A percentile compares a stretch with the other conserved stretches of the same genome.
phyloP scores from a whole-genome alignment of 768 basidiomycete species.

The Fomitopsis pulvina region DNA sequence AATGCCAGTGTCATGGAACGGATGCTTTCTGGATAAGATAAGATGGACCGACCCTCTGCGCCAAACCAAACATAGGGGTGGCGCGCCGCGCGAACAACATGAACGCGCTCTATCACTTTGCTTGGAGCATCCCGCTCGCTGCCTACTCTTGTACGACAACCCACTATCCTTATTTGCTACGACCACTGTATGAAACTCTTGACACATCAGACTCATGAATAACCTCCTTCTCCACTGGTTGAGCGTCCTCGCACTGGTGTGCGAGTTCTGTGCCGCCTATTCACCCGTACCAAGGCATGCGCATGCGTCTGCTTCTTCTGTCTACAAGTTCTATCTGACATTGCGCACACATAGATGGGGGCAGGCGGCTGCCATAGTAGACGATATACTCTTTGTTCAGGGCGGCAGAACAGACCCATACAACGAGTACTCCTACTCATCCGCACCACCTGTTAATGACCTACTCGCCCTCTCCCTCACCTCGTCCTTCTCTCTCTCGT shows the following conservation, averaged over 20 bases:
- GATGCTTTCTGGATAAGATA: not conserved
- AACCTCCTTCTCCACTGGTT: conserved; percentile 4
- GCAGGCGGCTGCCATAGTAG: conserved; percentile 56
- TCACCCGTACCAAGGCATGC: conserved; percentile 18
- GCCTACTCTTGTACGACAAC: conserved; percentile 2
- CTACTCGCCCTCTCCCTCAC: conserved; percentile 63
- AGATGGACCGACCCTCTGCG: conserved; percentile 14
- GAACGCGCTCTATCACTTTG: conserved; percentile 7
- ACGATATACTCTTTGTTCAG: conserved; percentile 59
- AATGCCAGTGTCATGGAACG: no score
- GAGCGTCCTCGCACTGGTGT: conserved; percentile 10
- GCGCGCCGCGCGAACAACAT: conserved; percentile 7
- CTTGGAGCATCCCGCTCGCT: conserved; percentile 4
- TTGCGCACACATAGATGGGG: conserved; percentile 77
- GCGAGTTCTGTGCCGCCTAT: conserved; percentile 12
- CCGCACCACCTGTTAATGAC: conserved; percentile 69
- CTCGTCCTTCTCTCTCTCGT: conserved; percentile 46
- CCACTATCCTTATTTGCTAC: conserved; percentile 8
- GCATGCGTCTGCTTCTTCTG: not conserved
- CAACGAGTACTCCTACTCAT: conserved; percentile 64
- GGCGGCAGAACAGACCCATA: conserved; percentile 73
- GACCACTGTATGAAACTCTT: conserved; percentile 1
- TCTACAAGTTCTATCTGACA: not conserved
- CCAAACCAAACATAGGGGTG: conserved; percentile 13
- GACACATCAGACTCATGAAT: conserved; percentile 7